phyloP scores from a whole-genome alignment of 306 rosid species.

The Begonia loranthoides region DNA sequence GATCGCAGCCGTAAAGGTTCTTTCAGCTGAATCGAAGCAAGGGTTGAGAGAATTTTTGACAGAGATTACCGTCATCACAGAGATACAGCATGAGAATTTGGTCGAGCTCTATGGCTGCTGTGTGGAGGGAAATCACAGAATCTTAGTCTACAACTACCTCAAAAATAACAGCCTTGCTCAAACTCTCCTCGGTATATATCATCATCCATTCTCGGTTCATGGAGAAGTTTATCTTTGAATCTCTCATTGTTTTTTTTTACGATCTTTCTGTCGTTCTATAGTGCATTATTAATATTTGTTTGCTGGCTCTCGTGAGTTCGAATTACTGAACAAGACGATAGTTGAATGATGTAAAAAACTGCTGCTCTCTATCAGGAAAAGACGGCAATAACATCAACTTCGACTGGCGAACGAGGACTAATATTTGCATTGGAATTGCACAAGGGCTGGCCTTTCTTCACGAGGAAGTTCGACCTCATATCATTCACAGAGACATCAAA shows the following conservation, averaged over 20 bases:
- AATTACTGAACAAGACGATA: too few relatives aligned
- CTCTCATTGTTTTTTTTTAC: not conserved
- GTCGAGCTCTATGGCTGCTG: constrained; percentile 89
- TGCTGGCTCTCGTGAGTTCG: not conserved
- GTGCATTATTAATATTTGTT: not conserved
- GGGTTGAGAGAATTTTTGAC: constrained; percentile 90
- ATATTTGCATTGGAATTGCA: constrained; percentile 61
- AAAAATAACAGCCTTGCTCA: constrained; percentile 84
- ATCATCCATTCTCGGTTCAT: not conserved
- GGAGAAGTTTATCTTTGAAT: not conserved
- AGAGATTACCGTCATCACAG: constrained; percentile 78
- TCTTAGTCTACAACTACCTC: constrained; percentile 86
- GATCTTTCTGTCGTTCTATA: not conserved
- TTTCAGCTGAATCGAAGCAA: constrained; percentile 80
- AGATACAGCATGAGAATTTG: constrained; percentile 76
- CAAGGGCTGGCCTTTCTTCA: constrained; percentile 84
- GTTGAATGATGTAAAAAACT: not conserved
- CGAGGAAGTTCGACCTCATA: constrained; percentile 71
- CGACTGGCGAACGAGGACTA: constrained; percentile 46
- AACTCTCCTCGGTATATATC: constrained; percentile 54
- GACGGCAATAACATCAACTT: constrained; percentile 34
- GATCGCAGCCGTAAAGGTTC: constrained; percentile 88
- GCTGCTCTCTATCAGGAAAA: constrained; percentile 41
- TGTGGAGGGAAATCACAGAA: constrained; percentile 59
- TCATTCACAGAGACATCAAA: constrained; percentile 92